phyloP scores from a whole-genome alignment of 306 rosid species.

The Quercus cerris region DNA sequence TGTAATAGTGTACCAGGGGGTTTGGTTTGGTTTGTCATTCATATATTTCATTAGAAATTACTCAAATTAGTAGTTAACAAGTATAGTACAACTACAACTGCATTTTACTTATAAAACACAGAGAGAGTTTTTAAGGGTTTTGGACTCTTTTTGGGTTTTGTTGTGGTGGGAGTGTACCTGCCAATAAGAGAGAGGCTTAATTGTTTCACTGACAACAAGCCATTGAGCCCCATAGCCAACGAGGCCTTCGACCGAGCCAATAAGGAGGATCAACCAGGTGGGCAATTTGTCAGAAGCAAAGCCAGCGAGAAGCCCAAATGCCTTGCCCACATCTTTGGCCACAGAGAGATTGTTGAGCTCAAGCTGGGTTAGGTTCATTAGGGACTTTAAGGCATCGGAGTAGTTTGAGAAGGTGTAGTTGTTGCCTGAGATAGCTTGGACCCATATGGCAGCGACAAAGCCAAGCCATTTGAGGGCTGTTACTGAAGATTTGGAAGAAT shows the following conservation, averaged over 20 bases:
- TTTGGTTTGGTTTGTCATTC: no score
- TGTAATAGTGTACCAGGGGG: no score
- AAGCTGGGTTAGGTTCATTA: constrained; percentile 73
- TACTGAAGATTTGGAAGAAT: constrained; percentile 16
- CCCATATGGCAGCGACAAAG: constrained; percentile 79
- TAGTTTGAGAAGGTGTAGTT: constrained; percentile 93
- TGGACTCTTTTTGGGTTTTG: neutral
- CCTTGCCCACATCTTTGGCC: constrained; percentile 81
- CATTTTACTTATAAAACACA: no score
- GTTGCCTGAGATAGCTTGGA: constrained; percentile 90
- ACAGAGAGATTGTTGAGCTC: constrained; percentile 83
- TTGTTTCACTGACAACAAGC: constrained; percentile 75
- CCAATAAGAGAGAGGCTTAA: constrained; percentile 76
- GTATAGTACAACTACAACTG: no score
- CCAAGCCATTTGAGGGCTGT: constrained; percentile 75
- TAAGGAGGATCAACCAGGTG: constrained; percentile 67
- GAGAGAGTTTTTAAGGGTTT: neutral
- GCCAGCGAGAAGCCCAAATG: constrained; percentile 82
- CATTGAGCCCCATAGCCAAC: constrained; percentile 84
- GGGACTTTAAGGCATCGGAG: constrained; percentile 75
- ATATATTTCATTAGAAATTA: no score
- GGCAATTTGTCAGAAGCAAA: constrained; percentile 71
- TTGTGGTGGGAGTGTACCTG: constrained; percentile 40
- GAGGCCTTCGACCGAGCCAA: constrained; percentile 76
- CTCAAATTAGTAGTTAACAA: no score